Conservation (phyloP, 2,329 filamentous ascomycete genomes). For the Trichoderma guizhouense region DNA sequence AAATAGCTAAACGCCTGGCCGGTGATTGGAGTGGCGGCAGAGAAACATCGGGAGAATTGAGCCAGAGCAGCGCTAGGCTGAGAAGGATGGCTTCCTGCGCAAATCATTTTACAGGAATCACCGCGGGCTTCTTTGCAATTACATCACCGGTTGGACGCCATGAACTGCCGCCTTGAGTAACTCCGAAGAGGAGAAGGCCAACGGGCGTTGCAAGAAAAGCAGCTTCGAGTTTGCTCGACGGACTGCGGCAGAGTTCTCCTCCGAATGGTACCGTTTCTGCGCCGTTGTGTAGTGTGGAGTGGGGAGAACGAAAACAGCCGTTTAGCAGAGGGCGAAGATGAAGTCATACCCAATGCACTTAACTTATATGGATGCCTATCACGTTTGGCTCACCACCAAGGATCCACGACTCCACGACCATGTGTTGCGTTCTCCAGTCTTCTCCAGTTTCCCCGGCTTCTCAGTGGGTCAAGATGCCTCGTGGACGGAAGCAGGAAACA, state of each 20-base stretch:
- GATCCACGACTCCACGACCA: not conserved
- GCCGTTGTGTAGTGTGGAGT: not conserved
- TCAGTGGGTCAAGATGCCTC: constrained; percentile 6
- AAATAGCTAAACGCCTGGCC: constrained; percentile 1
- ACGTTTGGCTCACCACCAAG: not conserved
- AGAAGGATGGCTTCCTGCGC: not conserved
- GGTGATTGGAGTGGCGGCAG: not conserved
- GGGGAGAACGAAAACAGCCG: not conserved
- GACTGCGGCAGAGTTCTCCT: not conserved
- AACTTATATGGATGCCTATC: not conserved
- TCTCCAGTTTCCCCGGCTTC: not conserved
- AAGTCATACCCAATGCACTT: not conserved
- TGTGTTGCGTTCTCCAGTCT: not conserved
- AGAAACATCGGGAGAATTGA: not conserved
- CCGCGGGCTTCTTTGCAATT: not conserved
- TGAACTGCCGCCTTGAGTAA: not conserved
- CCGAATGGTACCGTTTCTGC: not conserved
- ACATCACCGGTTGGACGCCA: constrained; percentile 15
- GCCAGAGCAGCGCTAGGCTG: not conserved
- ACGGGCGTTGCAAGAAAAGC: not conserved
- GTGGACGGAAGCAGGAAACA: constrained; percentile 5
- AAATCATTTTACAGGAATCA: not conserved
- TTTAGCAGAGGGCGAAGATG: constrained; percentile 1
- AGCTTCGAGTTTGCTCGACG: not conserved
- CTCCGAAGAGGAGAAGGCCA: not conserved